Evolutionary conservation across 306 rosid species (phyloP).

Genomic region (Crotalaria pallida): DNA sequence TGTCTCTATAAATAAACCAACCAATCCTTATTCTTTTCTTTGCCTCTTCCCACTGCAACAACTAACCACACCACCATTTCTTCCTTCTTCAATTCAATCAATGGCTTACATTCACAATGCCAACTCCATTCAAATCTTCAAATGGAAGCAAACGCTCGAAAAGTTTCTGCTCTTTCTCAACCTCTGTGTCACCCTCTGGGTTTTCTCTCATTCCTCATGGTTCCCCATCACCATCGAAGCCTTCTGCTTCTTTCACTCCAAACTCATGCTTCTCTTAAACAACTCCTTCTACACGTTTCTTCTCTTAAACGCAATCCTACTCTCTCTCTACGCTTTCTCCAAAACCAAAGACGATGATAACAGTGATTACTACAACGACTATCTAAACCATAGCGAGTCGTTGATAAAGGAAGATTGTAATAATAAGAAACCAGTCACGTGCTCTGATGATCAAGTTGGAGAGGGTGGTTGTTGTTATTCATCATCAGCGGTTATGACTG

Average conservation of each 20-base stretch:
- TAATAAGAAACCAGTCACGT: background rate
- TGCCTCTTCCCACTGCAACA: no score
- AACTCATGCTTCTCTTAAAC: slow-evolving; percentile 15
- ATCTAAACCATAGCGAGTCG: background rate
- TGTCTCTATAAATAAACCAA: background rate
- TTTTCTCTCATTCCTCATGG: slow-evolving; percentile 26
- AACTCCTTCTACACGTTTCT: slow-evolving; percentile 43
- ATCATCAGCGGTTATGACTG: background rate
- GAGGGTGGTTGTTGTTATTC: background rate
- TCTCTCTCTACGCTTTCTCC: slow-evolving; percentile 44
- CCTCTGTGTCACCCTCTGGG: slow-evolving; percentile 22
- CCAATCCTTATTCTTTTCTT: background rate
- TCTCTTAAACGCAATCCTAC: slow-evolving; percentile 37
- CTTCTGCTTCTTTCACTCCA: background rate
- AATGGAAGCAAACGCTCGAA: slow-evolving; percentile 19
- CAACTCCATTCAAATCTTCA: slow-evolving; percentile 30
- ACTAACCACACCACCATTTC: no score
- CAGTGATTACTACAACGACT: slow-evolving; percentile 22
- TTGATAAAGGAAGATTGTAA: background rate
- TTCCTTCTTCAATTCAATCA: background rate
- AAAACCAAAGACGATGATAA: background rate
- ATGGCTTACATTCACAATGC: background rate
- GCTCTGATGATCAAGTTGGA: background rate
- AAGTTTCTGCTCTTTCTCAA: slow-evolving; percentile 19
- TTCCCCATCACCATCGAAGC: slow-evolving; percentile 19